Evolutionary conservation across 768 basidiomycete species (phyloP).

Genomic region (Panus rudis): DNA sequence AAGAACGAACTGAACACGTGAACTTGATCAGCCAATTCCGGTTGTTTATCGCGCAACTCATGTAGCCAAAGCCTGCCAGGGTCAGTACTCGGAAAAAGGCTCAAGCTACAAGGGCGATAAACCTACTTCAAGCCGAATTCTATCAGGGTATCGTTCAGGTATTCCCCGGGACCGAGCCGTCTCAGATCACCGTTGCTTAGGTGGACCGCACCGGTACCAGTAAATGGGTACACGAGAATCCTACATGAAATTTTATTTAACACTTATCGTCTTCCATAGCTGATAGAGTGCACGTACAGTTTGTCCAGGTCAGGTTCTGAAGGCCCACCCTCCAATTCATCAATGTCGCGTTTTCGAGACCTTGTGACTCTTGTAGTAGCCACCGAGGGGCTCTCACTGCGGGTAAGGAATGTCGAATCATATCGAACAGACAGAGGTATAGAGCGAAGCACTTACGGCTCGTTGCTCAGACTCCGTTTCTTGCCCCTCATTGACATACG

Average conservation of each 20-base stretch:
- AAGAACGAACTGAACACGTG: slow-evolving; percentile 98
- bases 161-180: slow-evolving; percentile 74
- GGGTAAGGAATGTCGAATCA: too few species aligned
- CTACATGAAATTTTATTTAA: slow-evolving; percentile 39
- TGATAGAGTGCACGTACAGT: slow-evolving; percentile 38
- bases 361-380: too few species aligned
- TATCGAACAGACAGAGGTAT: too few species aligned
- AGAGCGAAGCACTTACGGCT: too few species aligned
- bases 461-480: too few species aligned
- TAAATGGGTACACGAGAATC: slow-evolving; percentile 70
- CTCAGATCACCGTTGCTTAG: slow-evolving; percentile 73
- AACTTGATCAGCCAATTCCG: slow-evolving; percentile 61
- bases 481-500: too few species aligned
- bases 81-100: slow-evolving; percentile 4
- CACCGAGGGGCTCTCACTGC: too few species aligned
- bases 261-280: background rate
- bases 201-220: slow-evolving; percentile 66
- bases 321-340: slow-evolving; percentile 2
- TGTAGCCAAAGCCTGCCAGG: slow-evolving; percentile 59
- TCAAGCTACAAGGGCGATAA: background rate
- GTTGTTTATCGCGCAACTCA: slow-evolving; percentile 45
- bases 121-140: slow-evolving; percentile 92
- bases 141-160: slow-evolving; percentile 92
- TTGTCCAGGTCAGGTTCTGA: slow-evolving; percentile 46
- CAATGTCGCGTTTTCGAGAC: background rate